A percentile compares a stretch with the other conserved stretches of the same genome.
phyloP scores from a whole-genome alignment of 371 early-diverging fungal genomes.

The Lichtheimia ramosa region DNA sequence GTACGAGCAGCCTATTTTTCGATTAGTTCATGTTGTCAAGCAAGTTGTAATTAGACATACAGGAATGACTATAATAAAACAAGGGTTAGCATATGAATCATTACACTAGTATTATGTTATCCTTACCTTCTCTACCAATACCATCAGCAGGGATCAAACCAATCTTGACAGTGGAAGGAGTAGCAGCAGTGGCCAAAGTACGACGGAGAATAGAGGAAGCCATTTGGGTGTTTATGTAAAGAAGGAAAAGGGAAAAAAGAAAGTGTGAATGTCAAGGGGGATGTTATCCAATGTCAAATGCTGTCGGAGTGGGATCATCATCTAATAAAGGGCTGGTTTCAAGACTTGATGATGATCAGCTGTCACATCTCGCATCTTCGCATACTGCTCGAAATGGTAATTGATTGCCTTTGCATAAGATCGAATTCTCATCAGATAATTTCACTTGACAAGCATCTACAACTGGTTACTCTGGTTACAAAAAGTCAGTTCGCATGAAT shows the following conservation, averaged over 20 bases:
- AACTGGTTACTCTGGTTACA: too few relatives aligned
- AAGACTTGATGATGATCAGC: conserved; percentile 1
- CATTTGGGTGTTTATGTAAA: conserved; percentile 16
- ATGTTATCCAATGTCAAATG: background rate
- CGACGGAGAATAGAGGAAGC: conserved; percentile 53
- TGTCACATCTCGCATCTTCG: background rate
- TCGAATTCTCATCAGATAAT: background rate
- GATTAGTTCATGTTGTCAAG: background rate
- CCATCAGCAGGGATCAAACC: conserved; percentile 95
- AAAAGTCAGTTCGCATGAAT: too few relatives aligned
- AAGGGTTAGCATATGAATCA: background rate
- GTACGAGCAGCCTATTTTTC: conserved; percentile 76
- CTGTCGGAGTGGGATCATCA: background rate
- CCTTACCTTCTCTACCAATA: conserved; percentile 84
- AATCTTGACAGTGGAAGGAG: conserved; percentile 69
- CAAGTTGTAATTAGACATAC: conserved; percentile 4
- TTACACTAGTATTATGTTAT: background rate
- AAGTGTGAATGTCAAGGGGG: background rate
- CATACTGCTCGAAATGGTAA: background rate
- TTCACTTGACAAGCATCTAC: too few relatives aligned
- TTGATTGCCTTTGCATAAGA: background rate
- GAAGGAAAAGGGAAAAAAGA: background rate
- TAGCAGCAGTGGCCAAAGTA: conserved; percentile 43
- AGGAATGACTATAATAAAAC: conserved; percentile 15
- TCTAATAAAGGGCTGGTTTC: conserved; percentile 1